These are phyloP conservation scores for Macrophomina pseudophaseolina DNA, from an alignment of 2,329 filamentous ascomycete genomes.

Conservation along the genomic window DNA sequence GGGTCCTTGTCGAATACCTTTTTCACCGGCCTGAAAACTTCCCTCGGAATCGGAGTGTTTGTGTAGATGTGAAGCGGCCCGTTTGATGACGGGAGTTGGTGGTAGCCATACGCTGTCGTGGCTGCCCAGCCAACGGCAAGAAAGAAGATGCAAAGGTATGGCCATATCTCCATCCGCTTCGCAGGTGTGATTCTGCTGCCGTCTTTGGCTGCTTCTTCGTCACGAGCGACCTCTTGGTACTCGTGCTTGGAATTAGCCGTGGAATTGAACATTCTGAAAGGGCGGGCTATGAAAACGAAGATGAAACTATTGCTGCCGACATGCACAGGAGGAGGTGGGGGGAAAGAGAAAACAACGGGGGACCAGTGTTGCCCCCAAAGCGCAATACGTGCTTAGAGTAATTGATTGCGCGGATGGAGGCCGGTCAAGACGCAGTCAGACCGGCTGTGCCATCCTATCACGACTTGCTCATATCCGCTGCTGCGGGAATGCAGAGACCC, in stretches of 20 bases:
- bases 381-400: too few species aligned
- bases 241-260: neutral
- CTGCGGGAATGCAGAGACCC: neutral
- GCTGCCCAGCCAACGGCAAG: slow-evolving; percentile 1
- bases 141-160: neutral
- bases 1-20: neutral
- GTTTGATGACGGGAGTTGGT: neutral
- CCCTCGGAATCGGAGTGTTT: neutral
- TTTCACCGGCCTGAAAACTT: neutral
- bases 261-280: neutral
- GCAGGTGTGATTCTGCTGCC: neutral
- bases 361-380: too few species aligned
- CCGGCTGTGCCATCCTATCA: neutral
- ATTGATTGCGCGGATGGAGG: too few species aligned
- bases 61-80: neutral
- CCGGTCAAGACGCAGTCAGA: too few species aligned
- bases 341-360: too few species aligned
- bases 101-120: neutral
- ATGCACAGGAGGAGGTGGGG: too few species aligned
- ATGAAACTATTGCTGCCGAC: too few species aligned
- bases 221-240: slow-evolving; percentile 7
- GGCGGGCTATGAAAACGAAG: too few species aligned
- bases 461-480: neutral
- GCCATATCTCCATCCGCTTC: neutral
- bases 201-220: neutral